Conservation (phyloP, 2,329 filamentous ascomycete genomes). For the Aotearoamyces nothofagi region DNA sequence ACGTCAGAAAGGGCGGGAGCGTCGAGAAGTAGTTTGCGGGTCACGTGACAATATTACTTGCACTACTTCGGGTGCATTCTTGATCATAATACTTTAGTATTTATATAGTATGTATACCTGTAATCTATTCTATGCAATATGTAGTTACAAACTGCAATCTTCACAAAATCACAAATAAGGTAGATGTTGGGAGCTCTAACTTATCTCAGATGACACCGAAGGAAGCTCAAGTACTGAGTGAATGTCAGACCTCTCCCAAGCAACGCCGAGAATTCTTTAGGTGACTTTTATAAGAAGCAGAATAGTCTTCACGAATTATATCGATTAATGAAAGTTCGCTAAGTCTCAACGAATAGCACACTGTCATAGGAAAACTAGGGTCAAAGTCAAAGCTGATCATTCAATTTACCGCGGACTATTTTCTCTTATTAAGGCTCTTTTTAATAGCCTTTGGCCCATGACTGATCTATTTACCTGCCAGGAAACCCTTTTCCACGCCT, state of each 20-base stretch:
- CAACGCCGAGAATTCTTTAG: neutral
- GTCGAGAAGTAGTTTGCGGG: neutral
- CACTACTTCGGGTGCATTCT: neutral
- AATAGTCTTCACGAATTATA: neutral
- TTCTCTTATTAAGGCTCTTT: neutral
- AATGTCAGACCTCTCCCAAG: neutral
- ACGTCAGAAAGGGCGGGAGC: too few relatives aligned
- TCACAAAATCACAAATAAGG: too few relatives aligned
- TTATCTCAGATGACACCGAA: too few relatives aligned
- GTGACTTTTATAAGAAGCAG: neutral
- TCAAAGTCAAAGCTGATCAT: neutral
- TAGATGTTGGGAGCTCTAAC: too few relatives aligned
- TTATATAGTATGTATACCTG: too few relatives aligned
- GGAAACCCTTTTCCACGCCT: neutral
- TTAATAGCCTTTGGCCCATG: neutral
- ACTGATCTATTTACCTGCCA: neutral
- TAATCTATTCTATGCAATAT: too few relatives aligned
- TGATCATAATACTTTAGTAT: too few relatives aligned
- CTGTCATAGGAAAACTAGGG: neutral
- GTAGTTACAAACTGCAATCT: too few relatives aligned
- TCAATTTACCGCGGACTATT: neutral
- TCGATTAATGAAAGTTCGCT: neutral
- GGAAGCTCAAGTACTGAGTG: neutral
- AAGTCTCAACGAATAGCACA: neutral
- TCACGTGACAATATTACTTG: neutral